Evolutionary conservation across 441 rosid species (phyloP), one percentile per base, ranked within the genome.

Genomic region (Bruguiera hainesii): DNA sequence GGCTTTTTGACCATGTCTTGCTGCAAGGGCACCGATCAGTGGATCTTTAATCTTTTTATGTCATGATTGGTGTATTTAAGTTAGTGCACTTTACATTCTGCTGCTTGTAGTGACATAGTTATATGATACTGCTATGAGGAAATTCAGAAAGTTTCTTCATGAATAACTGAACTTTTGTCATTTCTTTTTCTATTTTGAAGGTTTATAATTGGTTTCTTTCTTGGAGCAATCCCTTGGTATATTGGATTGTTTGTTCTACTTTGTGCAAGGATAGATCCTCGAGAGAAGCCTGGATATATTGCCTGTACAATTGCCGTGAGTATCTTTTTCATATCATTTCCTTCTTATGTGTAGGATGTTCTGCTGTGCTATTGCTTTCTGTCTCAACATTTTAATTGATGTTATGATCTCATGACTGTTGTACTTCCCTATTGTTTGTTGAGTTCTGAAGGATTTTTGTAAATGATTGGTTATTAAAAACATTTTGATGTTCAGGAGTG

Each of bases 291-390:
- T 10, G 97, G 96, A 80, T 88, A 84, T 59, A 68, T 91, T 75
- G 89, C 96, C 56, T 94, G 97, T 72, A 68, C 96, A 50, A 71
- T 89, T 71, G 97, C 88, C 8, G 98, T 93, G 75, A 93, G 98
- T 86, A 61, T 56, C 71, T 61, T 33, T 73, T 68, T 48, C n/a
- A 56, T 59, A 58, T 46, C 5, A 18, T 69, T 16, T 31, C 57
- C 20, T 64, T 13, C 61, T n/a, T n/a, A 39, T 21, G 61, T 46
- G 49, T 16, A 25, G 51, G 46, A 16, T 1, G 25, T n/a, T 19
- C 18, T 62, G 42, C 51, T 46, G 37, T 56, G 6, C 52, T 51
- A 15, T 68, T 52, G 42, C 26, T 52, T 31, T 66, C n/a, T 6
- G 57, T 62, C 28, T 39, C 25, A 19, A 20, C 5, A 58, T 74